Percentiles rank a stretch among this genome's conserved stretches.
phyloP scores from a whole-genome alignment of 1,139 yeast genomes.

The Candida sp. region DNA sequence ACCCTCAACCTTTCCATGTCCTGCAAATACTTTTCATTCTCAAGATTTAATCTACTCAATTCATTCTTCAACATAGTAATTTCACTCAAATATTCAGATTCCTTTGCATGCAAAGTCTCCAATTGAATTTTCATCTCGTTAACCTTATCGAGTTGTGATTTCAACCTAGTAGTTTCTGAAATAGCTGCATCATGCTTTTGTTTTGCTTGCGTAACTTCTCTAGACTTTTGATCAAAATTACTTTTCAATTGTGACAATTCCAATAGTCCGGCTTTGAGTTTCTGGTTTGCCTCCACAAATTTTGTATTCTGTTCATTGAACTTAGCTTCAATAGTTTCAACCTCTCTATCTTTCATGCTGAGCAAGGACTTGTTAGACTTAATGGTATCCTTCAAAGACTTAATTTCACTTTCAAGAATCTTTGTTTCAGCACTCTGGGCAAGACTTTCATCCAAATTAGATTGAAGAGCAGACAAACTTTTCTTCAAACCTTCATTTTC shows the following conservation, averaged over 20 bases:
- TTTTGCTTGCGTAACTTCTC: conserved; percentile 6
- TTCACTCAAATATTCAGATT: conserved; percentile 7
- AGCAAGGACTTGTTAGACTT: conserved; percentile 5
- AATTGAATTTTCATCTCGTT: conserved; percentile 4
- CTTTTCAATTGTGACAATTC: conserved; percentile 9
- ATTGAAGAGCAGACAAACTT: conserved; percentile 6
- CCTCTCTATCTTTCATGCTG: conserved; percentile 7
- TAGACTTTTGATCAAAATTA: conserved; percentile 8
- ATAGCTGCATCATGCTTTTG: not conserved
- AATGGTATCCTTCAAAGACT: conserved; percentile 6
- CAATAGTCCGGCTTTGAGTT: conserved; percentile 10
- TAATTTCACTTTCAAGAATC: conserved; percentile 7
- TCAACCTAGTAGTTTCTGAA: not conserved
- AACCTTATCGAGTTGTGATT: conserved; percentile 2
- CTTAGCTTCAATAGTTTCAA: conserved; percentile 5
- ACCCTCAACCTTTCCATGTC: conserved; percentile 20
- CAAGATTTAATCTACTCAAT: conserved; percentile 3
- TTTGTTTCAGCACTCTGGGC: conserved; percentile 5
- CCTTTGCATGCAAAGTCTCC: conserved; percentile 8
- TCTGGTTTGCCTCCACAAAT: conserved; percentile 9
- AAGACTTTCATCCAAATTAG: conserved; percentile 6
- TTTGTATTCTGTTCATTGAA: conserved; percentile 6
- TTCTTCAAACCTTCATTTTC: conserved; percentile 13
- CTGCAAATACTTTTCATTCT: conserved; percentile 12
- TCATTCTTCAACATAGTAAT: conserved; percentile 9